Evolutionary conservation across 331 rosid genomes (phyloP), one percentile per base, ranked within the genome.

Genomic region (Phaseolus coccineus): DNA sequence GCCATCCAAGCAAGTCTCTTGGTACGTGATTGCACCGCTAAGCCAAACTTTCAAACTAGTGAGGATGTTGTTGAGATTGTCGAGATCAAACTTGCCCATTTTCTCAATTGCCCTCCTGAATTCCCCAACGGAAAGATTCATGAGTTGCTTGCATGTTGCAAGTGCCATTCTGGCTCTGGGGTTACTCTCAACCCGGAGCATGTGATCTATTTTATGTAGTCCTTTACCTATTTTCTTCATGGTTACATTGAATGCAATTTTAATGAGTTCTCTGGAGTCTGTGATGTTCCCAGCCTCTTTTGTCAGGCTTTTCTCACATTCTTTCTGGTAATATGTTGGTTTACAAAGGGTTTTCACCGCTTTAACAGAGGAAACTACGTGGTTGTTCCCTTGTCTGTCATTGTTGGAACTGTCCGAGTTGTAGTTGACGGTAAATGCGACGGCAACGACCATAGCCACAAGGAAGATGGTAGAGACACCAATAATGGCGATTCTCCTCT

Each of bases 1-100:
- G 1, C 87, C 92, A 42, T 94, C 97, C 82, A 94, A 56, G 52
- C 98, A 92, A 2, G 93, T 92, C 3, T 89, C 90, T 72, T 88
- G 93, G 78, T 94, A 92, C 0, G 98, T 89, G 52, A 90, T 50
- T 42, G 89, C 84, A 25, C 97, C 97, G 14, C 91, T 90, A 0
- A 92, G 79, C 96, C 96, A 94, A 51, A 92, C 85, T 77, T 57
- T 89, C 4, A 94, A 69, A 61, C 87, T 90, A 46, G 77, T 71
- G 22, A 94, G 69, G 52, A 84, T 64, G 10, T 52, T 66, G 0
- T 81, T 87, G 0, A 89, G 13, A 13, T 81, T 55, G 6, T 35
- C 27, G 3, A 79, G 47, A 6, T 89, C 85, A 10, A 85, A 86
- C 0, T 52, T 67, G 0, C 87, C 82, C 6, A 87, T 37, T 55